Evolutionary conservation across 371 early-diverging fungal genomes (phyloP), one percentile per base, ranked within the genome.

Genomic region (Circinella minor): DNA sequence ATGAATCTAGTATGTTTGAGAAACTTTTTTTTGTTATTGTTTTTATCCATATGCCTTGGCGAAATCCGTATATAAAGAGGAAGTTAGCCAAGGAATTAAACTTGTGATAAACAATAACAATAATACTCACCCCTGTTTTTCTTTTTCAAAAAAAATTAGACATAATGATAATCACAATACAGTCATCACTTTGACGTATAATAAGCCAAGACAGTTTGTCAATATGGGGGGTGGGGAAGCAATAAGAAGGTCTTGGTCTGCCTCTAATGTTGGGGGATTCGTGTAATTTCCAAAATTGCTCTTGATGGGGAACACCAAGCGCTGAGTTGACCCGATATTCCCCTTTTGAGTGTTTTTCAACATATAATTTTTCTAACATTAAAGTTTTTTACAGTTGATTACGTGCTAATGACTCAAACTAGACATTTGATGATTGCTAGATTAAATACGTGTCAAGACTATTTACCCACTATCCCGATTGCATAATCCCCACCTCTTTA

Each of bases 1-100:
- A 47, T 11, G 47, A 47, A 15, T 9, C 11, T 11, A 15, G 47
- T 47, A 15, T 47, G 14, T 13, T 8, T 43, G 43, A 9, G 43
- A 43, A 43, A 9, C 43, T 9, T 43, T 9, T 9, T 6, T 54
- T 57, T 57, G 36, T 57, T 57, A 57, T 57, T 57, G 57, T 57
- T 57, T 57, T 57, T 57, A 57, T 57, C 57, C 57, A 57, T 57
- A 57, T 57, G 27, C 57, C 57, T 57, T 57, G 57, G 57, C 57
- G 57, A 57, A 57, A 34, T 34, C 57, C 57, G 57, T 14, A 54
- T 15, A 18, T 6, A 8, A 54, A 54, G 15, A 15, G 43, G 11
- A 11, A 43, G 6, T 43, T 1, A 11, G 43, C 43, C 43, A 43
- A 43, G 43, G 43, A 43, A 43, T 11, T 11, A 43, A 43, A 9